Evolutionary conservation across 108 stramenopile species (phyloP).

Genomic region (Nitzschia putrida): DNA sequence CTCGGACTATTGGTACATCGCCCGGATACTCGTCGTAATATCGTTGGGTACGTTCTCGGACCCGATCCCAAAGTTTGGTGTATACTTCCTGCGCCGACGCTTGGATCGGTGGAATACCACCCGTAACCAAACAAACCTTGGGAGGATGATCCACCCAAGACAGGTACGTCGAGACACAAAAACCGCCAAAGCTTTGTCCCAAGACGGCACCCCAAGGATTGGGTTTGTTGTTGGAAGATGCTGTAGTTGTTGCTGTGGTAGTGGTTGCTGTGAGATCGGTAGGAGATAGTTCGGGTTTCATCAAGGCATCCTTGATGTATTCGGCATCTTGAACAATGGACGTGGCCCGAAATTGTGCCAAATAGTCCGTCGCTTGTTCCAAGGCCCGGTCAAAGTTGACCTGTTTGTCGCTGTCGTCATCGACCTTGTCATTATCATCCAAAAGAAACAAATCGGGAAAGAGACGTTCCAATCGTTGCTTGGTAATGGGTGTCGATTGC

Average conservation of each 20-base stretch:
- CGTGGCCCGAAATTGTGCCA: conserved; percentile 87
- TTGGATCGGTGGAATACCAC: conserved; percentile 90
- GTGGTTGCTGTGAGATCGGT: too few species aligned
- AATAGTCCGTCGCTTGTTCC: conserved; percentile 63
- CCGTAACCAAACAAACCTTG: conserved; percentile 76
- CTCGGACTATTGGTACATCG: conserved; percentile 72
- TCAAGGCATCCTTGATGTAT: conserved; percentile 69
- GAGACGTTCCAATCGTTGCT: conserved; percentile 62
- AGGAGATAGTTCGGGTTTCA: conserved; percentile 21
- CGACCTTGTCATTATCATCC: conserved; percentile 39
- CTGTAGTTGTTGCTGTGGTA: background rate
- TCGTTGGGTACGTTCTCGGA: conserved; percentile 67
- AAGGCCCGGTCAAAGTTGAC: conserved; percentile 41
- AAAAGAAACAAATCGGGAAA: conserved; percentile 80
- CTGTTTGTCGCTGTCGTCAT: conserved; percentile 14
- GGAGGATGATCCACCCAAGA: conserved; percentile 71
- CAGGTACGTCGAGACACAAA: conserved; percentile 90
- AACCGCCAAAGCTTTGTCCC: conserved; percentile 94
- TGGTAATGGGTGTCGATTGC: conserved; percentile 72
- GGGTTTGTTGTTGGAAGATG: conserved; percentile 5
- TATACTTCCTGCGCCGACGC: conserved; percentile 72
- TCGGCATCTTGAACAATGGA: conserved; percentile 90
- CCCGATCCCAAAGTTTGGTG: conserved; percentile 71
- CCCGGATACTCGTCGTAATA: conserved; percentile 93
- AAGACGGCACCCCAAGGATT: conserved; percentile 77